Conservation (phyloP, 441 rosid species). For the Croton laevigatus region DNA sequence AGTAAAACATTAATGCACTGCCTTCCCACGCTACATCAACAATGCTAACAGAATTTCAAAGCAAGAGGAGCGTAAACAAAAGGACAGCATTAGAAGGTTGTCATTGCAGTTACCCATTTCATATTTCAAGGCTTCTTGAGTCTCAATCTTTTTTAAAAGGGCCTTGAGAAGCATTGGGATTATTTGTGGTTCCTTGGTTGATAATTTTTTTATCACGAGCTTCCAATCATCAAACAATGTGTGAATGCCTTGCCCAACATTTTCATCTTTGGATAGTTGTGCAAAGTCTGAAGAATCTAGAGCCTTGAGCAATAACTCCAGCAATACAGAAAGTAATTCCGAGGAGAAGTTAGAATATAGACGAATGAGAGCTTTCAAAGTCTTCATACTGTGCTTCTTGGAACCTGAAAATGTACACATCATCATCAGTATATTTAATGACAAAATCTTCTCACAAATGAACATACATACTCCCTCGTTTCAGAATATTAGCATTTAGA, state of each 20-base stretch:
- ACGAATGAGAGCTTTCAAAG: constrained; percentile 51
- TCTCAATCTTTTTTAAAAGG: constrained; percentile 54
- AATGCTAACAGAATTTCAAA: constrained; percentile 8
- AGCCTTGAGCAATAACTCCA: constrained; percentile 61
- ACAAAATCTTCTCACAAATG: not conserved
- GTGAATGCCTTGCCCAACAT: constrained; percentile 30
- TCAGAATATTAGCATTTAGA: constrained; percentile 2
- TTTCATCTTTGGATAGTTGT: constrained; percentile 35
- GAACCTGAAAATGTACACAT: constrained; percentile 47
- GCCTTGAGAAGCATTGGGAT: constrained; percentile 65
- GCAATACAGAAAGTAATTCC: constrained; percentile 62
- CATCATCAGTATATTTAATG: constrained; percentile 14
- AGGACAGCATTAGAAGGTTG: not conserved
- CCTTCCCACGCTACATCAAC: not conserved
- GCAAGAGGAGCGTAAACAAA: not conserved
- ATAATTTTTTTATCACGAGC: constrained; percentile 49
- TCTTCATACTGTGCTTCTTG: constrained; percentile 51
- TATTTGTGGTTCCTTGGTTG: constrained; percentile 75
- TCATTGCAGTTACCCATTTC: constrained; percentile 43
- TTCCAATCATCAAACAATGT: constrained; percentile 59
- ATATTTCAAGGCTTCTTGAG: constrained; percentile 41
- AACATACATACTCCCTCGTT: constrained; percentile 9
- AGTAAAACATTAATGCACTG: not conserved
- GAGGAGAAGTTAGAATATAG: constrained; percentile 67
- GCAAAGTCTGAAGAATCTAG: constrained; percentile 42